Evolutionary conservation across 176 grass and related monocot species (phyloP), one percentile per base, ranked within the genome.

Genomic region (Eremochloa ophiuroides): DNA sequence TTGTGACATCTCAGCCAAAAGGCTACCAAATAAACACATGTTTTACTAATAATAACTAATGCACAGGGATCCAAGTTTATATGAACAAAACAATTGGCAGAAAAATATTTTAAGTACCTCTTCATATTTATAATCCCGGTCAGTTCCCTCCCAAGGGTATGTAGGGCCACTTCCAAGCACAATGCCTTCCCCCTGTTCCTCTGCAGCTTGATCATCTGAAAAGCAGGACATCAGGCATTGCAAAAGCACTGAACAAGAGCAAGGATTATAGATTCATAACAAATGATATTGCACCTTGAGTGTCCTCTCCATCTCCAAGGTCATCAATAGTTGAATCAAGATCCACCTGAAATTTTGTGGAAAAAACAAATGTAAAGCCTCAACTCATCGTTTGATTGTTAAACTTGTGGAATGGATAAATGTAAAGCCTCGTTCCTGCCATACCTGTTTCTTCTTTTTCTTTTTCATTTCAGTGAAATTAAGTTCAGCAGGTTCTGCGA

Each of bases 371-470:
- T 75, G 43, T 73, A 34, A 66, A 33, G 10, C 10, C 26, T 26
- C 43, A 48, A 17, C 68, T 79, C 27, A 81, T 44, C 58, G n/a
- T 59, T 15, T 44, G 30, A 41, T 66, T 53, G 28, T 56, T 50
- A 75, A 18, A 27, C 44, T 35, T 35, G 9, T 84, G 50, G 8
- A 18, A 75, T 71, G 20, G 75, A 39, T 17, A 62, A 31, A 82
- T 75, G 43, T 73, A 34, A 66, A 33, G 10, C 10, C 26, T 26
- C 51, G 56, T 13, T 72, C 75, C 28, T 12, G 83, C 29, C 43
- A 48, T 13, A 88, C 91, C 43, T 67, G 76, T 74, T 97, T 94
- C 87, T 92, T 93, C 71, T 97, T 95, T 70, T 92, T 95, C 79
- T 95, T 95, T 60, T 91, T 97, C 85, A 83, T 80, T 27, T 89